These are phyloP conservation scores for Lodderomyces elongisporus DNA, from an alignment of 1,139 yeast genomes.

Conservation along the genomic window DNA sequence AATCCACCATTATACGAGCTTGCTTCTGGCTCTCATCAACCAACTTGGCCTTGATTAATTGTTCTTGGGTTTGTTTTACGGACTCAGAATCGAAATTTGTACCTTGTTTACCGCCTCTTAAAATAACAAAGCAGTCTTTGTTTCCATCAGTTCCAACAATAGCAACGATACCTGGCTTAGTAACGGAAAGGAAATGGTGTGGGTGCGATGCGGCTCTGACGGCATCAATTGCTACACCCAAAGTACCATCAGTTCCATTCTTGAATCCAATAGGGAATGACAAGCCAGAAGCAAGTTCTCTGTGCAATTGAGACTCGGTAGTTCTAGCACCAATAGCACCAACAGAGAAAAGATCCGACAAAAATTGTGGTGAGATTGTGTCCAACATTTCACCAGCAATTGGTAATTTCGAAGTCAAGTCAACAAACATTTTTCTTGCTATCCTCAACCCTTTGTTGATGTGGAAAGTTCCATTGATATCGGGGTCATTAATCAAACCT, in stretches of 20 bases:
- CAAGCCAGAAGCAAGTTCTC: constrained; percentile 94
- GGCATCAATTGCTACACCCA: constrained; percentile 92
- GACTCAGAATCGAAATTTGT: constrained; percentile 85
- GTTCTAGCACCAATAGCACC: constrained; percentile 99
- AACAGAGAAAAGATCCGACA: constrained; percentile 83
- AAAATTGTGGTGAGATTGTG: constrained; percentile 95
- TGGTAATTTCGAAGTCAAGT: constrained; percentile 76
- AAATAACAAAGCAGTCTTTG: constrained; percentile 79
- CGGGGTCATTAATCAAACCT: constrained; percentile 96
- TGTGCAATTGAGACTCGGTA: constrained; percentile 95
- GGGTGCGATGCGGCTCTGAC: constrained; percentile 86
- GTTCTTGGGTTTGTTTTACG: constrained; percentile 68
- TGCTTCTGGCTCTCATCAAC: constrained; percentile 25
- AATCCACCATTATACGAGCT: constrained; percentile 77
- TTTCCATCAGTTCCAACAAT: constrained; percentile 95
- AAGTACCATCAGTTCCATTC: constrained; percentile 95
- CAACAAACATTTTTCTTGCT: constrained; percentile 79
- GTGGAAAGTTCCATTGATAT: constrained; percentile 85
- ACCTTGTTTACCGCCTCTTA: constrained; percentile 93
- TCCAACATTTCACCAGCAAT: constrained; percentile 98
- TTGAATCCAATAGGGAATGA: constrained; percentile 98
- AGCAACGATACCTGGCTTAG: constrained; percentile 95
- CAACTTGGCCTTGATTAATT: constrained; percentile 33
- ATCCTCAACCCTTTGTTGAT: constrained; percentile 92
- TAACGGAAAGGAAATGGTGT: constrained; percentile 95